Conservation (phyloP, 148 eudicot genomes). For the Chenopodium suecicum region DNA sequence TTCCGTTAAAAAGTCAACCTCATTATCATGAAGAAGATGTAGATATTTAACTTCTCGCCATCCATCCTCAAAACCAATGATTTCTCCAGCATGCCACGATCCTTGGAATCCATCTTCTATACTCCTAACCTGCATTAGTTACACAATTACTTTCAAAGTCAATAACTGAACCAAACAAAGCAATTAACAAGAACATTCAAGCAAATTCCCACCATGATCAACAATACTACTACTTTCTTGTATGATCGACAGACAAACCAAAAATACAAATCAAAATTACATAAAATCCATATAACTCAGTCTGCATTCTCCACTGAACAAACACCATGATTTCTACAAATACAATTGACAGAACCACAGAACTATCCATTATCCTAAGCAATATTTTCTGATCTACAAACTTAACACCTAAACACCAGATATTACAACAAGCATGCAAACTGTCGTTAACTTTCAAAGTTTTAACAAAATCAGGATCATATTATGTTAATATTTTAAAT, state of each 20-base stretch:
- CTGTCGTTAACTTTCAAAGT: not conserved
- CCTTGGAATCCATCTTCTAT: constrained; percentile 72
- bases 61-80: constrained; percentile 31
- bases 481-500: not conserved
- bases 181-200: not conserved
- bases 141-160: not conserved
- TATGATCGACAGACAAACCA: not conserved
- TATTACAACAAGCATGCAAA: not conserved
- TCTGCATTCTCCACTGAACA: constrained; percentile 2
- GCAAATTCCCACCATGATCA: constrained; percentile 11
- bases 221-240: not conserved
- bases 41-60: constrained; percentile 48
- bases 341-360: not conserved
- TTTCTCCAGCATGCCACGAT: constrained; percentile 78
- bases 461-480: not conserved
- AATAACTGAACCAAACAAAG: constrained; percentile 1
- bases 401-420: not conserved
- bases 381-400: not conserved
- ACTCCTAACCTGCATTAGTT: constrained; percentile 66
- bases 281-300: not conserved
- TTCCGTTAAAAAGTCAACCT: constrained; percentile 31
- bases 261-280: not conserved
- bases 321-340: not conserved
- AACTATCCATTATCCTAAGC: too few relatives aligned
- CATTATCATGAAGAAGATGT: constrained; percentile 43